Conservation (phyloP, 2,329 filamentous ascomycete species). For the Parastagonospora nodorum region DNA sequence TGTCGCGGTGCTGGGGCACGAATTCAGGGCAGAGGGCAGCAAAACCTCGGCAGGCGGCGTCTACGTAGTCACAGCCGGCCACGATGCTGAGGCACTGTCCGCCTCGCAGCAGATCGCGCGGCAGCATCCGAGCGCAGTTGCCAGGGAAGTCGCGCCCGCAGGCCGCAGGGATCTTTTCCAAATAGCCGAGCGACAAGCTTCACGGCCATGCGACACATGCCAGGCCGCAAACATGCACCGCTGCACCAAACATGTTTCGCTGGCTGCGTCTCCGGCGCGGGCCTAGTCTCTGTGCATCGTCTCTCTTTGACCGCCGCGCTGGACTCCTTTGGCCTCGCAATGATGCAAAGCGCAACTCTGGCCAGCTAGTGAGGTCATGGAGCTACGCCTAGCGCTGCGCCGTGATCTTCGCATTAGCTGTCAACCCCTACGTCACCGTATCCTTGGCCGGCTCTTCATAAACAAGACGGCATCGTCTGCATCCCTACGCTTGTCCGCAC, state of each 20-base stretch:
- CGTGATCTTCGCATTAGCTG: neutral
- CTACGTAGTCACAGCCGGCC: neutral
- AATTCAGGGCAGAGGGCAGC: neutral
- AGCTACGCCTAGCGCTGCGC: conserved; percentile 2
- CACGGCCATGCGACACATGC: neutral
- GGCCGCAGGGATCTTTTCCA: neutral
- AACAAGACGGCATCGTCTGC: conserved; percentile 15
- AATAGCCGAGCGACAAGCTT: neutral
- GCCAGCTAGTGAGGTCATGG: conserved; percentile 14
- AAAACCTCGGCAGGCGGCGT: conserved; percentile 1
- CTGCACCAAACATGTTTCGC: conserved; percentile 1
- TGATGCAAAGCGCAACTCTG: conserved; percentile 21
- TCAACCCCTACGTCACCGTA: conserved; percentile 18
- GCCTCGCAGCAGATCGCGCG: conserved; percentile 15
- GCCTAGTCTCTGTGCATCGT: neutral
- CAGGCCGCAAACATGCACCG: conserved; percentile 3
- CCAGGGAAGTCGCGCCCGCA: neutral
- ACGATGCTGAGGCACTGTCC: conserved; percentile 7
- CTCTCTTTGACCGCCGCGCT: conserved; percentile 8
- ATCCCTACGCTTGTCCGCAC: conserved; percentile 2
- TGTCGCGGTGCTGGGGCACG: conserved; percentile 31
- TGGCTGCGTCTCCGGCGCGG: neutral
- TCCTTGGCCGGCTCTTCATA: conserved; percentile 16
- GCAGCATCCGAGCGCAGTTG: conserved; percentile 13
- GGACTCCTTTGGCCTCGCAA: conserved; percentile 7